Percentiles rank a stretch among this genome's conserved stretches.
These are phyloP conservation scores for Citrullus colocynthis DNA, from an alignment of 306 rosid genomes.

Conservation along the genomic window DNA sequence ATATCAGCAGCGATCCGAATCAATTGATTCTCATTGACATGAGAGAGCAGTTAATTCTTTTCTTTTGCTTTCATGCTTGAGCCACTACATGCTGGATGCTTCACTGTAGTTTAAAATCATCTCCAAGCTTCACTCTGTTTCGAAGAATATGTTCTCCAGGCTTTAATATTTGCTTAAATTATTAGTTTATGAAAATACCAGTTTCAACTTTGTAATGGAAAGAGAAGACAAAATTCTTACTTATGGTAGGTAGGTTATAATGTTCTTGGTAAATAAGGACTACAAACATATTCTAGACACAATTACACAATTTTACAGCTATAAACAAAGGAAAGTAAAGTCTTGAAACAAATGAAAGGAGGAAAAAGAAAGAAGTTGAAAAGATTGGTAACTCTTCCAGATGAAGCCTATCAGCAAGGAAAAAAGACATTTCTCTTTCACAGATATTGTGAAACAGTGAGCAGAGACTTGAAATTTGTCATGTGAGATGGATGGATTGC, in stretches of 20 bases:
- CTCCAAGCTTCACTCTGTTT: background rate
- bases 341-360: background rate
- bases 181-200: background rate
- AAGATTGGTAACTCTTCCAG: background rate
- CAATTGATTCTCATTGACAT: too few relatives aligned
- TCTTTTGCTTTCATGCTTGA: background rate
- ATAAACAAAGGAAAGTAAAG: background rate
- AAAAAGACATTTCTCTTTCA: background rate
- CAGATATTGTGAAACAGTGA: background rate
- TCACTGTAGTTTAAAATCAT: background rate
- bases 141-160: background rate
- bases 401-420: background rate
- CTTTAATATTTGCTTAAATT: background rate
- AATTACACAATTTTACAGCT: background rate
- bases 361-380: background rate
- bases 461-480: background rate
- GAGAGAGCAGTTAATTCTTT: background rate
- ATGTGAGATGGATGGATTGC: background rate
- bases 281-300: background rate
- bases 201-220: background rate
- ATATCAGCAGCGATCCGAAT: background rate
- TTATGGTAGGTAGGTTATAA: too few relatives aligned
- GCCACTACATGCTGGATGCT: background rate
- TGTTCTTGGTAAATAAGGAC: background rate
- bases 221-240: background rate